These are phyloP conservation scores for Pythium aquatile DNA, from an alignment of 352 stramenopile species.

Conservation along the genomic window DNA sequence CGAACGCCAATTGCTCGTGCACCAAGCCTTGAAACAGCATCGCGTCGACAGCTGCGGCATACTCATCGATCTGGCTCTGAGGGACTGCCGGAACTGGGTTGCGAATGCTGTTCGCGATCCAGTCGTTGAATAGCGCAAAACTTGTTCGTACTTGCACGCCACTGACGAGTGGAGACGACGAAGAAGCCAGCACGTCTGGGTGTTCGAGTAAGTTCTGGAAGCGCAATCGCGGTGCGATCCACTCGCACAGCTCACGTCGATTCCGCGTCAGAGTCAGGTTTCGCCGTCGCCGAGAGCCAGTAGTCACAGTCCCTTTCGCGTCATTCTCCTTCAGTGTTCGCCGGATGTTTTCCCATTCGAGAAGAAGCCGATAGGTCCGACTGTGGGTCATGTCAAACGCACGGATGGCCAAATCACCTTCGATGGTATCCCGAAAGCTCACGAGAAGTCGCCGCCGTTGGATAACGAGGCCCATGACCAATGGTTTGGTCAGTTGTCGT, in stretches of 20 bases:
- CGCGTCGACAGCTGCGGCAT: constrained; percentile 34
- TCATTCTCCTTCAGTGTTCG: constrained; percentile 29
- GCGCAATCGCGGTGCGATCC: constrained; percentile 45
- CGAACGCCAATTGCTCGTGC: constrained; percentile 58
- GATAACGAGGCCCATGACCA: constrained; percentile 13
- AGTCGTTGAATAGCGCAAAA: constrained; percentile 52
- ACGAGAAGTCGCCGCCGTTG: constrained; percentile 47
- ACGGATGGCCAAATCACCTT: constrained; percentile 43
- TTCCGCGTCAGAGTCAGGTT: constrained; percentile 46
- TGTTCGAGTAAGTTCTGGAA: constrained; percentile 70
- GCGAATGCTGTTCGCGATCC: constrained; percentile 42
- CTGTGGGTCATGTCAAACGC: constrained; percentile 45
- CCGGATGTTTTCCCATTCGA: constrained; percentile 53
- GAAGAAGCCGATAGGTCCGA: constrained; percentile 37
- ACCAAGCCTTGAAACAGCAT: constrained; percentile 41
- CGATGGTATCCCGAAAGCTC: constrained; percentile 36
- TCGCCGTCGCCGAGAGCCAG: background rate
- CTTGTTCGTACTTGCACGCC: constrained; percentile 50
- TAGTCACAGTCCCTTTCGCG: background rate
- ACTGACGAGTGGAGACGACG: constrained; percentile 38
- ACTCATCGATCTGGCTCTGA: constrained; percentile 19
- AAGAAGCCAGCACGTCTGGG: constrained; percentile 36
- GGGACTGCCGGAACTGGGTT: constrained; percentile 36
- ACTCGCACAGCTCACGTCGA: constrained; percentile 42
- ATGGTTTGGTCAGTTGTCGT: no score